Conservation (phyloP, 306 rosid species). For the Casuarina glauca region DNA sequence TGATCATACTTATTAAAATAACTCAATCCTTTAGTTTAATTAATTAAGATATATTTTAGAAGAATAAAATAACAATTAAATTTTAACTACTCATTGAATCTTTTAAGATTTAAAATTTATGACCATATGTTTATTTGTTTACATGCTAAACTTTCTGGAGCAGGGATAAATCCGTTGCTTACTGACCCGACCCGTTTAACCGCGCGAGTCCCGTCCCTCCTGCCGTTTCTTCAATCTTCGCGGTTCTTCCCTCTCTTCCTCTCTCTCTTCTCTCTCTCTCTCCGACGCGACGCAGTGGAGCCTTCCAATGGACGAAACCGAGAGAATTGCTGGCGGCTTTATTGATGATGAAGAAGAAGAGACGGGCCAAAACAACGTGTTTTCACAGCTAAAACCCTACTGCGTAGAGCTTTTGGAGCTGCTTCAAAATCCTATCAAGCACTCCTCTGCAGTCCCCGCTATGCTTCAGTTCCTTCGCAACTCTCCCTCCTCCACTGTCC, state of each 20-base stretch:
- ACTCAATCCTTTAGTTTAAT: too few relatives aligned
- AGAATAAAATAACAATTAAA: too few relatives aligned
- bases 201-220: not conserved
- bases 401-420: conserved; percentile 75
- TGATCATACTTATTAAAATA: too few relatives aligned
- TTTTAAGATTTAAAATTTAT: too few relatives aligned
- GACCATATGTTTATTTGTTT: too few relatives aligned
- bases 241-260: not conserved
- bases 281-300: not conserved
- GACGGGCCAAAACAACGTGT: conserved; percentile 40
- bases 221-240: not conserved
- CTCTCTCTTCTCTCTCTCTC: not conserved
- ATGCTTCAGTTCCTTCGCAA: conserved; percentile 56
- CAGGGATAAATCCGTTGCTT: too few relatives aligned
- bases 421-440: conserved; percentile 56
- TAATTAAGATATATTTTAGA: too few relatives aligned
- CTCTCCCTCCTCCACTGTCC: conserved; percentile 51
- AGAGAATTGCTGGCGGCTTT: not conserved
- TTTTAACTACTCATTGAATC: too few relatives aligned
- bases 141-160: too few relatives aligned
- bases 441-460: conserved; percentile 45
- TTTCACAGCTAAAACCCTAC: conserved; percentile 53
- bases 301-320: conserved; percentile 1
- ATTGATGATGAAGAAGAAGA: not conserved
- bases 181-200: not conserved